Percentiles rank a stretch among this genome's conserved stretches.
These are phyloP conservation scores for Thermochaetoides thermophila DNA, from an alignment of 495 filamentous ascomycete species.

Conservation along the genomic window DNA sequence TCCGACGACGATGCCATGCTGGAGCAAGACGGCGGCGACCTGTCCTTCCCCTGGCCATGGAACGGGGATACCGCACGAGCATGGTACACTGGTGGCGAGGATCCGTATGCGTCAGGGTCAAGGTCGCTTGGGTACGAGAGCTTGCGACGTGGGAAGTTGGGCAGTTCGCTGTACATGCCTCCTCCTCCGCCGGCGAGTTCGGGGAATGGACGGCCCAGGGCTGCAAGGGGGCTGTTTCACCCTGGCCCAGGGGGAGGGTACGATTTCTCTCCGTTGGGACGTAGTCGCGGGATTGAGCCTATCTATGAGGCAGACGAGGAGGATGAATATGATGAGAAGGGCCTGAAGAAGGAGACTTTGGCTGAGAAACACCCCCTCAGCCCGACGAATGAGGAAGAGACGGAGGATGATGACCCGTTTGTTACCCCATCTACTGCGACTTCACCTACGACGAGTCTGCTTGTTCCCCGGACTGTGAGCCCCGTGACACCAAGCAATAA, in stretches of 20 bases:
- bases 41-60: slow-evolving; percentile 16
- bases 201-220: slow-evolving; percentile 5
- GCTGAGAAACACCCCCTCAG: slow-evolving; percentile 30
- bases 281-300: slow-evolving; percentile 30
- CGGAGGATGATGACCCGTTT: slow-evolving; percentile 28
- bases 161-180: slow-evolving; percentile 8
- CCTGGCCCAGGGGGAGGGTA: slow-evolving; percentile 12
- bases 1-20: slow-evolving; percentile 37
- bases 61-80: slow-evolving; percentile 10
- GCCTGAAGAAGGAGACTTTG: slow-evolving; percentile 10
- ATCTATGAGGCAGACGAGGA: slow-evolving; percentile 58
- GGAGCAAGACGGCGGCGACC: slow-evolving; percentile 30
- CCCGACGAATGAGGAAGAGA: slow-evolving; percentile 11
- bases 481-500: not conserved
- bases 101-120: slow-evolving; percentile 24
- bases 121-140: slow-evolving; percentile 31
- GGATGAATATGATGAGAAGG: slow-evolving; percentile 50
- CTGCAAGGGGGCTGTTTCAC: slow-evolving; percentile 17
- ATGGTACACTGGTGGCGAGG: slow-evolving; percentile 30
- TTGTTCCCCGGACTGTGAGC: slow-evolving; percentile 3
- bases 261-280: slow-evolving; percentile 11
- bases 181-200: slow-evolving; percentile 6
- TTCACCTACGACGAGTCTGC: not conserved
- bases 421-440: slow-evolving; percentile 17
- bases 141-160: slow-evolving; percentile 14